Evolutionary conservation across 169 alveolate genomes (phyloP), one percentile per base, ranked within the genome.

Genomic region (Plasmodium berghei): DNA sequence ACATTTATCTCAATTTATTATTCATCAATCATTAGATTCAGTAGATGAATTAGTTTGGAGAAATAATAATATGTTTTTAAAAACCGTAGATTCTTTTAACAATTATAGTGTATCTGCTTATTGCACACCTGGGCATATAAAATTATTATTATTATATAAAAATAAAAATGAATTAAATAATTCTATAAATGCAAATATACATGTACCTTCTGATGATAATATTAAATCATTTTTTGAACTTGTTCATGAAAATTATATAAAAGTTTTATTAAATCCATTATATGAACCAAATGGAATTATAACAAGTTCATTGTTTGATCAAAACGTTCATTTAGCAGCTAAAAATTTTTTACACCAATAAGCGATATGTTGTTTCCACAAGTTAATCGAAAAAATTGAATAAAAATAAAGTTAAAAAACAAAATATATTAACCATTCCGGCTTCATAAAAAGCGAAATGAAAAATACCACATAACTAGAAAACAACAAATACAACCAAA

Each of bases 21-120:
- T 96, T 20, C 98, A 96, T 48, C 96, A 96, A 62, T 96, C 98
- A 2, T 92, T 96, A 55, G 98, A 96, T 71, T 94, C 95, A 9
- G 88, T 96, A 34, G 98, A 96, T 40, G 98, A 95, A 54, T 24
- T 90, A 42, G 95, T 97, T 14, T 93, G 95, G 95, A 89, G 58
- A 22, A 92, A 88, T 45, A 85, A 94, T 4, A 72, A 66, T 26
- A 80, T 96, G 94, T 96, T 93, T 73, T 90, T 96, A 64, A 96
- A 95, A 89, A 92, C 92, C 62, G 93, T 95, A 42, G 98, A 96
- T 77, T 92, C 92, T 12, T 96, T 96, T 83, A 95, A 96, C 56
- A 96, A 92, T 55, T 90, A 96, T 42, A 80, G 94, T 5, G 98
- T 96, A 26, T 95, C 97, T 10, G 98, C 97, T 24, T 96, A 93